Conservation (phyloP, 2,329 filamentous ascomycete genomes). For the Fusarium avenaceum region DNA sequence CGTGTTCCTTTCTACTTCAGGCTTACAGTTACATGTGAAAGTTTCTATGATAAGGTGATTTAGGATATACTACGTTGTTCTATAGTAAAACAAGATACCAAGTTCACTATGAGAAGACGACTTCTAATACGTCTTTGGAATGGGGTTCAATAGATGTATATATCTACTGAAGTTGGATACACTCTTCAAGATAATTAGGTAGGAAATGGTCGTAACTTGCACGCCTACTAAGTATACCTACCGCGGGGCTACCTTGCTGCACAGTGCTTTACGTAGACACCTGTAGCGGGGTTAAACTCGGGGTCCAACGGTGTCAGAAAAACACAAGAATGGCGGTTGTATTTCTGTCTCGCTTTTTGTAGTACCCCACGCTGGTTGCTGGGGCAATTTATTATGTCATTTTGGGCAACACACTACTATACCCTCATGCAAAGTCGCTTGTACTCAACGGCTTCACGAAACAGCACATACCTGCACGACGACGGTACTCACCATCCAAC, state of each 20-base stretch:
- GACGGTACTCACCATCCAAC: constrained; percentile 24
- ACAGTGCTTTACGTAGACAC: constrained; percentile 42
- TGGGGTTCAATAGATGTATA: no score
- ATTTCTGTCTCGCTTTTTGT: not conserved
- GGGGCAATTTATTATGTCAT: constrained; percentile 49
- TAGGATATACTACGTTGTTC: no score
- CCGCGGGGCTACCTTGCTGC: constrained; percentile 23
- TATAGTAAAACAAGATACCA: no score
- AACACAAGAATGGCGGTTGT: no score
- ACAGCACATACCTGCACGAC: constrained; percentile 37
- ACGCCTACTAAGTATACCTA: constrained; percentile 4
- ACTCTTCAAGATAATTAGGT: no score
- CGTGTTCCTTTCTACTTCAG: no score
- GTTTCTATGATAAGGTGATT: no score
- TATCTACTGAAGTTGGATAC: not conserved
- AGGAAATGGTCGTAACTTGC: no score
- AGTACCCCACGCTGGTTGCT: constrained; percentile 38
- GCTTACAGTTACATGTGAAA: no score
- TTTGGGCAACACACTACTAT: constrained; percentile 26
- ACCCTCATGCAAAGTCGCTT: constrained; percentile 27
- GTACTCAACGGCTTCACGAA: constrained; percentile 38
- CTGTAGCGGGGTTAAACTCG: constrained; percentile 4
- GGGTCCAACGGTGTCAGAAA: constrained; percentile 8
- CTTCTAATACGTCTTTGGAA: no score
- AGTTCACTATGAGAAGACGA: no score